Percentiles rank a stretch among this genome's conserved stretches.
These are phyloP conservation scores for Vachellia pachyceras DNA, from an alignment of 306 rosid genomes.

Conservation along the genomic window DNA sequence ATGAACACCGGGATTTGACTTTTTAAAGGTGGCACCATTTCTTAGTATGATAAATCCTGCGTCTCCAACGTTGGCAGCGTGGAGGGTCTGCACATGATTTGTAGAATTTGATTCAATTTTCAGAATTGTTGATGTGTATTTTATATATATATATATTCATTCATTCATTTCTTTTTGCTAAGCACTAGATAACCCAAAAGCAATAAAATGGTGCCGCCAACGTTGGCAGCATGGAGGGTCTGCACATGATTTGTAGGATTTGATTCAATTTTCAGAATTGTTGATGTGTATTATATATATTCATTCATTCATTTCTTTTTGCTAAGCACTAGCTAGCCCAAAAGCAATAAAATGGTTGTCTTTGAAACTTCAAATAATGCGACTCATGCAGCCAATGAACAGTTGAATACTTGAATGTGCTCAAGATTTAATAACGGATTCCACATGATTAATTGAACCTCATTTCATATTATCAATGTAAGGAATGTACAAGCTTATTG, in stretches of 20 bases:
- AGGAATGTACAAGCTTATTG: too few relatives aligned
- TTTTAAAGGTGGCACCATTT: constrained; percentile 57
- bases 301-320: too few relatives aligned
- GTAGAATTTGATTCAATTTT: constrained; percentile 28
- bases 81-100: constrained; percentile 52
- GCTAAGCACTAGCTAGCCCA: too few relatives aligned
- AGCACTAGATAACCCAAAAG: constrained; percentile 14
- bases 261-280: too few relatives aligned
- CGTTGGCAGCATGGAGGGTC: too few relatives aligned
- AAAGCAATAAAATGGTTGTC: too few relatives aligned
- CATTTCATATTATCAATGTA: too few relatives aligned
- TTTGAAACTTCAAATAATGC: constrained; percentile 1
- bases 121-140: constrained; percentile 17
- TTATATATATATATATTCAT: not conserved
- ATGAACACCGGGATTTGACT: constrained; percentile 64
- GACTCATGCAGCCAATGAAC: not conserved
- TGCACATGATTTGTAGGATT: too few relatives aligned
- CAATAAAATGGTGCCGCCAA: not conserved
- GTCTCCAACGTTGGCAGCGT: constrained; percentile 44
- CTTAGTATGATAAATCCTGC: constrained; percentile 72
- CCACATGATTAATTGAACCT: too few relatives aligned
- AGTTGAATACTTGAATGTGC: not conserved
- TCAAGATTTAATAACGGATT: too few relatives aligned
- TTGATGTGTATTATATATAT: too few relatives aligned
- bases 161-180: constrained; percentile 7